Conservation (phyloP, 352 stramenopile species). For the Phytophthora kernoviae region DNA sequence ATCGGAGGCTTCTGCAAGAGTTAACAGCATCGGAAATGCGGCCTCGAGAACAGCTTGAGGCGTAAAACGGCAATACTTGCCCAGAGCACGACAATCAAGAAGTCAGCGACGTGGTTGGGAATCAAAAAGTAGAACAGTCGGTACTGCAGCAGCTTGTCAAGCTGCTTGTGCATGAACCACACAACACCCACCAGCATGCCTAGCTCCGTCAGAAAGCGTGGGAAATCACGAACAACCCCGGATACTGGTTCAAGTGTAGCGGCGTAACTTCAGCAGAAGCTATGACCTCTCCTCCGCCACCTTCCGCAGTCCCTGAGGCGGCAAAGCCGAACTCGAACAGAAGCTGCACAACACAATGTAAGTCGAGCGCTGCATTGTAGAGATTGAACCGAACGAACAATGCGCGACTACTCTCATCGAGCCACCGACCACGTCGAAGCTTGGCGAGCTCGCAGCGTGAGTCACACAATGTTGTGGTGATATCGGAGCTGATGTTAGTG, state of each 20-base stretch:
- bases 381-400: constrained; percentile 71
- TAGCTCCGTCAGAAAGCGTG: constrained; percentile 58
- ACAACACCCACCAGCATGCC: constrained; percentile 41
- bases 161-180: constrained; percentile 55
- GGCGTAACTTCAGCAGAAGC: constrained; percentile 36
- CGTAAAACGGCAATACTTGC: constrained; percentile 35
- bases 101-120: constrained; percentile 55
- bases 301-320: constrained; percentile 18
- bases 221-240: constrained; percentile 45
- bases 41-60: constrained; percentile 36
- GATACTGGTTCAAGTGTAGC: constrained; percentile 59
- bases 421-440: constrained; percentile 47
- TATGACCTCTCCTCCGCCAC: constrained; percentile 34
- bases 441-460: constrained; percentile 42
- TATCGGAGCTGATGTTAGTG: constrained; percentile 1
- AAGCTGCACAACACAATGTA: constrained; percentile 53
- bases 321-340: constrained; percentile 62
- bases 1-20: constrained; percentile 34
- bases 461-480: constrained; percentile 20
- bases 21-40: constrained; percentile 44
- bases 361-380: constrained; percentile 58
- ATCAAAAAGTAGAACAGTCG: constrained; percentile 70
- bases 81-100: constrained; percentile 54
- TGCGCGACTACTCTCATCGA: constrained; percentile 52
- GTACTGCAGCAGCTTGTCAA: constrained; percentile 61